A percentile compares a stretch with the other conserved stretches of the same genome.
phyloP scores from a whole-genome alignment of 176 grass and related monocot genomes.

The Aegilops tauschii region DNA sequence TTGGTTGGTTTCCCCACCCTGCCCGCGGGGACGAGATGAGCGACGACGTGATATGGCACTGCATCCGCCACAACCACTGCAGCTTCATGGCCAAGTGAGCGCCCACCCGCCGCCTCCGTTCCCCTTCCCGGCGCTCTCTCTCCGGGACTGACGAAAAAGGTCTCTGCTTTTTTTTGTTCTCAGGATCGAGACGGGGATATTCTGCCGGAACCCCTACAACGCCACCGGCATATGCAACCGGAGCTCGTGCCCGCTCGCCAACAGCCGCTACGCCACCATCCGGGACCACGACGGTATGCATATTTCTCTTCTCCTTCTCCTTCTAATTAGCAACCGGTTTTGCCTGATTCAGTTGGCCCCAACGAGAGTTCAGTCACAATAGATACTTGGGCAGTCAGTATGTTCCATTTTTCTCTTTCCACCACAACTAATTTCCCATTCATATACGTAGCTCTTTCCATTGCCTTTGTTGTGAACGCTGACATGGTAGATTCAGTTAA shows the following conservation, averaged over 20 bases:
- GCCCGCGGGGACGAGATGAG: conserved; percentile 13
- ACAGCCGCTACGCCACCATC: conserved; percentile 77
- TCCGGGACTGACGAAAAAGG: neutral
- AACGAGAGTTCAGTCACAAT: too few species aligned
- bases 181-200: conserved; percentile 58
- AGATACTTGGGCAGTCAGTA: neutral
- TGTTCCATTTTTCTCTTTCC: neutral
- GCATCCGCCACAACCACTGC: conserved; percentile 72
- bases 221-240: conserved; percentile 73
- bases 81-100: conserved; percentile 77
- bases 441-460: neutral
- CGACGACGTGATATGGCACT: conserved; percentile 82
- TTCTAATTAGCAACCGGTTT: neutral
- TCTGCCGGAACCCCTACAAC: conserved; percentile 75
- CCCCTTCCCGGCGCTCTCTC: too few species aligned
- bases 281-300: conserved; percentile 53
- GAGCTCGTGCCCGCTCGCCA: conserved; percentile 77
- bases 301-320: neutral
- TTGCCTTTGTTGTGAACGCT: neutral
- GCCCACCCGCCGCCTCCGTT: too few species aligned
- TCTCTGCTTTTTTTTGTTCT: neutral
- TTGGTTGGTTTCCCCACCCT: neutral
- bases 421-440: neutral
- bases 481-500: neutral
- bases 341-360: neutral